Base-by-base conservation (phyloP, 2,329 filamentous ascomycete species). In the Myrmaecium sp. region DNA sequence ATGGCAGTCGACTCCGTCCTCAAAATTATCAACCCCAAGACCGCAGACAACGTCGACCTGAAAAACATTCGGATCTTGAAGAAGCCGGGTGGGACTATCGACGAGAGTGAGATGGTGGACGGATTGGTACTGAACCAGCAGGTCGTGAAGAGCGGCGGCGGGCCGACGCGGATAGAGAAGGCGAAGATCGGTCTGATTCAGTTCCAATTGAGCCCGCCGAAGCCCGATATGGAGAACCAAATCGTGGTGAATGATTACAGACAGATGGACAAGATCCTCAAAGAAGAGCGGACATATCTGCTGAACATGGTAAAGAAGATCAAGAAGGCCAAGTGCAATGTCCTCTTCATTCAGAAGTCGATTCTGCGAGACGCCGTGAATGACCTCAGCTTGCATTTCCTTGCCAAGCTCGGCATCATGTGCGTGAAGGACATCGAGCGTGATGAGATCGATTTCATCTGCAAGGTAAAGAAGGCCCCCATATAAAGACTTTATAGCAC, bases 271-370 rank as follows among this genome's bases (percentile, higher is more conserved):
- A 98, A 95, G 69, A 98, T 98, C 39, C 70, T 98, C 42, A 98
- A 98, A 62, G 89, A 98, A 60, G 89, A 98, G 64, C 81, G 89
- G 40, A 80, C 89, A 41, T 98, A 98, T 58, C 71, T 98, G 37
- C 69, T 98, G 32, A 95, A 95, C 64, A 80, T 98, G 72, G 84
- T 91, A 50, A 95, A 98, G 71, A 98, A 95, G 69, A 98, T 98
- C 57, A 94, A 95, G 63, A 98, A 95, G 68, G 84, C 89, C 40
- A 98, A 95, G 65, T 98, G 89, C 62, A 98, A 98, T 46, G 89
- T 98, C 22, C 73, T 95, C 23, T 66, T 98, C 40, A 95, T 98
- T 42, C 89, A 98, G 51, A 98, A 98, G 61, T 95, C 86, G 9
- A 98, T 98, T 42, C 72, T 98, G 32, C 75, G 89, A 42, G 89